Percentiles rank a stretch among this genome's conserved stretches.
These are phyloP conservation scores for Micractinium sp. DNA, from an alignment of 139 green algal species.

Conservation along the genomic window DNA sequence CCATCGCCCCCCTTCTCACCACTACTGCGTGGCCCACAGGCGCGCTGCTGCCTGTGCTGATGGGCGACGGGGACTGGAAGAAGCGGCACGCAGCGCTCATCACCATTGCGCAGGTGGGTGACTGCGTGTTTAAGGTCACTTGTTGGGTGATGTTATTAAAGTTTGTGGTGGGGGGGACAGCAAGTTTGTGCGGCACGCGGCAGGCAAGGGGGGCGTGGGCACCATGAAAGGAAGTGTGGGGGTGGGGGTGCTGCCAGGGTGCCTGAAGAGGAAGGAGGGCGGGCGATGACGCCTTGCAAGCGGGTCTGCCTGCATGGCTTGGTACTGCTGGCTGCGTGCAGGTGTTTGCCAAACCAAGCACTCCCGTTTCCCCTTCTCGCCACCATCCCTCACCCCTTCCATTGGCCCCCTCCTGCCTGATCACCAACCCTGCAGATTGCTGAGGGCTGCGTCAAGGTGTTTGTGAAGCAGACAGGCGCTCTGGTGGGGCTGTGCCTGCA, in stretches of 20 bases:
- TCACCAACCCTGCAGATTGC: slow-evolving; percentile 86
- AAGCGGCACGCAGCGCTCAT: slow-evolving; percentile 94
- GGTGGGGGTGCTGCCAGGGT: too few relatives aligned
- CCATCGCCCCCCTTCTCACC: neutral
- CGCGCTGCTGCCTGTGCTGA: slow-evolving; percentile 76
- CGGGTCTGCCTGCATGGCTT: too few relatives aligned
- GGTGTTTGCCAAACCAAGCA: neutral
- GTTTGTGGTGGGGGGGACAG: too few relatives aligned
- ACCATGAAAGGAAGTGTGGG: too few relatives aligned
- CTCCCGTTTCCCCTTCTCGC: neutral
- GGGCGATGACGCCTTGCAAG: too few relatives aligned
- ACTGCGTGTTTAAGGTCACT: neutral
- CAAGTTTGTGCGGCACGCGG: too few relatives aligned
- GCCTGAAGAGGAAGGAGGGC: too few relatives aligned
- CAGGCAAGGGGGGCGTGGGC: too few relatives aligned
- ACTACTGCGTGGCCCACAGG: slow-evolving; percentile 33
- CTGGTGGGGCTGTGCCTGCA: slow-evolving; percentile 86
- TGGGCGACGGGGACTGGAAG: slow-evolving; percentile 85
- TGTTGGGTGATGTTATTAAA: too few relatives aligned
- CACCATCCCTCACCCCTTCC: neutral
- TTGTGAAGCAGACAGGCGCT: slow-evolving; percentile 69
- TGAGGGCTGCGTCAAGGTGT: slow-evolving; percentile 95
- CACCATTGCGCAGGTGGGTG: slow-evolving; percentile 43
- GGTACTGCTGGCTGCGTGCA: too few relatives aligned
- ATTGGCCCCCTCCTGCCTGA: neutral